phyloP scores from a whole-genome alignment of 768 basidiomycete species.

The Leucocoprinus leucothites region DNA sequence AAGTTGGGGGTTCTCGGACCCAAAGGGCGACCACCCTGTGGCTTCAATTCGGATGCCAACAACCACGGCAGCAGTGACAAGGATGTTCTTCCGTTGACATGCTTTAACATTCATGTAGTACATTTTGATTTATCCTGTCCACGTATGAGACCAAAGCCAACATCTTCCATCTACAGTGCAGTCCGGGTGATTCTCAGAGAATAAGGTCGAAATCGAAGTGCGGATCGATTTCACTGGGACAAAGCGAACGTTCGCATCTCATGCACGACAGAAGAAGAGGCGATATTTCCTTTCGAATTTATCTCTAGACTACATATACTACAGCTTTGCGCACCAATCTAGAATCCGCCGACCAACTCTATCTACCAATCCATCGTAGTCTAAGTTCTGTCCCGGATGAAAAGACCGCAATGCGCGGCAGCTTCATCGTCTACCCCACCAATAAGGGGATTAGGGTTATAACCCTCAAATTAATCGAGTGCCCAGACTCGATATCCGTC shows the following conservation, averaged over 20 bases:
- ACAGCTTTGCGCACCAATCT: constrained; percentile 35
- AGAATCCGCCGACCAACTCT: constrained; percentile 39
- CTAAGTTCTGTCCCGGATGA: constrained; percentile 47
- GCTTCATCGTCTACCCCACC: constrained; percentile 53
- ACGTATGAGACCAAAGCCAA: too few relatives aligned
- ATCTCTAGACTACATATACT: too few relatives aligned
- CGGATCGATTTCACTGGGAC: not conserved
- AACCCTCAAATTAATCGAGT: constrained; percentile 73
- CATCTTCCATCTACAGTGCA: too few relatives aligned
- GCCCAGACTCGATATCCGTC: constrained; percentile 72
- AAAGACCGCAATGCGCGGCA: constrained; percentile 52
- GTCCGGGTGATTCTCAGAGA: too few relatives aligned
- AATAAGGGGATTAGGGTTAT: too few relatives aligned
- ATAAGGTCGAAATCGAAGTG: too few relatives aligned
- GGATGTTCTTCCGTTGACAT: not conserved
- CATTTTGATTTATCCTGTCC: not conserved
- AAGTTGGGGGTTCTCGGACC: too few relatives aligned
- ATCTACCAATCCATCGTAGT: constrained; percentile 47
- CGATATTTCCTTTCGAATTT: too few relatives aligned
- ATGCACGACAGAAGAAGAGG: too few relatives aligned
- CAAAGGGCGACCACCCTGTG: too few relatives aligned
- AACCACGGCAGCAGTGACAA: not conserved
- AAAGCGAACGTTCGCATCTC: not conserved
- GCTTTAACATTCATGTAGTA: not conserved
- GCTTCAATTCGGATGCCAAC: not conserved